Percentiles rank a stretch among this genome's conserved stretches.
phyloP scores from a whole-genome alignment of 139 green algal species.

The Haematococcus sp. region DNA sequence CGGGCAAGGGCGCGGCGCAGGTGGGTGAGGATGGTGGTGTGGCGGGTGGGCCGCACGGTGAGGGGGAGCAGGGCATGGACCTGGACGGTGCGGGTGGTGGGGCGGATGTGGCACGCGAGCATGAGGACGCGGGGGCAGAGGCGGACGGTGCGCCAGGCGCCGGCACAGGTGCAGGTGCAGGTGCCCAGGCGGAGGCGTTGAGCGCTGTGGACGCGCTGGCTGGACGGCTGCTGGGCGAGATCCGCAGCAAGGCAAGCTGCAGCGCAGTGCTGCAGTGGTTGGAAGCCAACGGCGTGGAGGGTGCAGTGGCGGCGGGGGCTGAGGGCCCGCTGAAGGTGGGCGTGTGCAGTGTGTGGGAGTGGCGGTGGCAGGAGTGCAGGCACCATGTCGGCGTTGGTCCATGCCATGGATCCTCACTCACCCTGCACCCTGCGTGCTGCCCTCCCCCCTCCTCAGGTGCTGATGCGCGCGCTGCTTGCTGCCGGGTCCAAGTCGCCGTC shows the following conservation, averaged over 20 bases:
- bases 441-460: constrained; percentile 23
- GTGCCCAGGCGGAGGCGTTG: constrained; percentile 3
- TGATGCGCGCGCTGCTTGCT: constrained; percentile 63
- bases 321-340: constrained; percentile 22
- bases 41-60: neutral
- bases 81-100: constrained; percentile 14
- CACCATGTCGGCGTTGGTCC: neutral
- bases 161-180: neutral
- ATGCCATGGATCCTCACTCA: neutral
- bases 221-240: constrained; percentile 34
- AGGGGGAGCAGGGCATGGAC: neutral
- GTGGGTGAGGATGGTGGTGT: neutral
- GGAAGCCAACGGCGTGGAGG: constrained; percentile 23
- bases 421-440: neutral
- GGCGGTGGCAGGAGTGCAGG: neutral
- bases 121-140: constrained; percentile 9
- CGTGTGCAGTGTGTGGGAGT: neutral
- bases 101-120: neutral
- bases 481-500: constrained; percentile 80
- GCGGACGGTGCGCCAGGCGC: neutral
- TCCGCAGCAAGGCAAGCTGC: neutral
- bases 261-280: constrained; percentile 49
- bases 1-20: neutral
- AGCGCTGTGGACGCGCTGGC: constrained; percentile 26
- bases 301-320: constrained; percentile 31